Evolutionary conservation across 2,329 filamentous ascomycete species (phyloP).

Genomic region (Penicillium decumbens): DNA sequence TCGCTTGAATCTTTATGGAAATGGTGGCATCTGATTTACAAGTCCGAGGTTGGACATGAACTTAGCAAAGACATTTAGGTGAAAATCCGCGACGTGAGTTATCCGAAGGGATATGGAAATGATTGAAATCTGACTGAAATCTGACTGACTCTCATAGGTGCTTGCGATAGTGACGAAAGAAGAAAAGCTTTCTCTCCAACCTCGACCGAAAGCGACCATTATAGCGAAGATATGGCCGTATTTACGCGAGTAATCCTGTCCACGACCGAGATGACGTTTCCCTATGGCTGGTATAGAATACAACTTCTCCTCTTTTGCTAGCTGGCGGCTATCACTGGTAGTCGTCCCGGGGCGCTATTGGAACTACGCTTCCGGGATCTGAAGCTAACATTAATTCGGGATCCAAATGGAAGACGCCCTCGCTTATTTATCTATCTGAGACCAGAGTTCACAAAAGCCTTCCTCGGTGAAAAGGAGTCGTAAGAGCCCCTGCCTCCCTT

Average conservation of each 20-base stretch:
- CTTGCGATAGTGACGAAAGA: constrained; percentile 24
- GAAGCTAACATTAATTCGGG: constrained; percentile 24
- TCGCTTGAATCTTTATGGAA: constrained; percentile 23
- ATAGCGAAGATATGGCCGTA: constrained; percentile 32
- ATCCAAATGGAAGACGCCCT: constrained; percentile 20
- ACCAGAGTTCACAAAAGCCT: constrained; percentile 24
- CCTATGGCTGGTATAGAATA: constrained; percentile 26
- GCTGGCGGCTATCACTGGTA: constrained; percentile 28
- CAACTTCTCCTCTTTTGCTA: constrained; percentile 23
- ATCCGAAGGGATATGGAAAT: background rate
- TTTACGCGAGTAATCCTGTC: too few species aligned
- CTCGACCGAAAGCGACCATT: constrained; percentile 28
- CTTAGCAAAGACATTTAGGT: constrained; percentile 17
- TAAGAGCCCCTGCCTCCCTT: constrained; percentile 17
- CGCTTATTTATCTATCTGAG: constrained; percentile 25
- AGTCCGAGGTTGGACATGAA: too few species aligned
- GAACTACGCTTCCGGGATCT: constrained; percentile 27
- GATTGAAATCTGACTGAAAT: background rate
- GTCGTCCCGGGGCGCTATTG: constrained; percentile 18
- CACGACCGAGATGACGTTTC: constrained; percentile 31
- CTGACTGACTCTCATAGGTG: constrained; percentile 23
- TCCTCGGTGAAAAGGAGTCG: constrained; percentile 23
- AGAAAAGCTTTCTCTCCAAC: constrained; percentile 21
- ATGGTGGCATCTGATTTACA: constrained; percentile 25
- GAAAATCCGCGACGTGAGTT: constrained; percentile 20